Evolutionary conservation across 1,284 basidiomycete genomes (phyloP).

Genomic region (Cryptococcus deneoformans): DNA sequence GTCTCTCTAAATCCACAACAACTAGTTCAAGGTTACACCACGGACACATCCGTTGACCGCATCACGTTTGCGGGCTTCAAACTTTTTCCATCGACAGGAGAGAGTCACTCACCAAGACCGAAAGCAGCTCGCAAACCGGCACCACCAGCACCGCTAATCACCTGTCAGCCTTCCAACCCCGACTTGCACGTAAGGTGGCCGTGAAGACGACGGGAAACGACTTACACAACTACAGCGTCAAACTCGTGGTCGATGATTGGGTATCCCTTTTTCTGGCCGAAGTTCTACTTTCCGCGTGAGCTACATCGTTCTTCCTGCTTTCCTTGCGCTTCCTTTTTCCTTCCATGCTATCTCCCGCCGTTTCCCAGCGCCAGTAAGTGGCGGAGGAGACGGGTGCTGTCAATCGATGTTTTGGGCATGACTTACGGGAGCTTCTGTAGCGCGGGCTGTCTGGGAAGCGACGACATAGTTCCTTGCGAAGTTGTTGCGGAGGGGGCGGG

Average conservation of each 20-base stretch:
- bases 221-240: slow-evolving; percentile 94
- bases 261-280: slow-evolving; percentile 57
- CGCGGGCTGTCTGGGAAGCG: slow-evolving; percentile 41
- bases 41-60: no score
- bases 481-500: slow-evolving; percentile 8
- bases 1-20: no score
- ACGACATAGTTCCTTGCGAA: slow-evolving; percentile 34
- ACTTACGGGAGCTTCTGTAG: slow-evolving; percentile 47
- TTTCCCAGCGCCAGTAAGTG: background rate
- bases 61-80: no score
- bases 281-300: slow-evolving; percentile 30
- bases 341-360: background rate
- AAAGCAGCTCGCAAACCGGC: slow-evolving; percentile 98
- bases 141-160: slow-evolving; percentile 85
- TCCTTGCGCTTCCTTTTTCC: background rate
- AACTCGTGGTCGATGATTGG: slow-evolving; percentile 95
- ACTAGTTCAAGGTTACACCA: no score
- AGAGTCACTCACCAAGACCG: slow-evolving; percentile 60
- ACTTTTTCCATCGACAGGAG: no score
- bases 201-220: background rate
- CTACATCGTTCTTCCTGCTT: background rate
- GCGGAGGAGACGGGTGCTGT: background rate
- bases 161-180: slow-evolving; percentile 17
- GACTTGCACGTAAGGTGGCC: background rate
- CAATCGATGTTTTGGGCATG: background rate